These are phyloP conservation scores for Sanghuangporus baumii DNA, from an alignment of 1,284 basidiomycete species.

Conservation along the genomic window DNA sequence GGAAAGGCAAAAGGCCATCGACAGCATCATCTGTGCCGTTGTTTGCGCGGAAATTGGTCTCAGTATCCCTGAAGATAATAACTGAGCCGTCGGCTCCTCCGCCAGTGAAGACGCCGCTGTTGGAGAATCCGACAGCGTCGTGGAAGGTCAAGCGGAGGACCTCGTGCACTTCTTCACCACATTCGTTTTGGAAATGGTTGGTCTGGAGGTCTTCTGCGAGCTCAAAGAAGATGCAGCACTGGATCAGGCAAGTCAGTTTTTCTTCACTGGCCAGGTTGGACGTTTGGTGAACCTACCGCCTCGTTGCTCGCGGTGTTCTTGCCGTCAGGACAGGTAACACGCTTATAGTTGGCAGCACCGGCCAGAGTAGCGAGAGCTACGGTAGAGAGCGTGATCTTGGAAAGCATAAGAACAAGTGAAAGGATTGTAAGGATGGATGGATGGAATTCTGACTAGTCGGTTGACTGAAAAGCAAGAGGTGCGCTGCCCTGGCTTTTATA, in stretches of 20 bases:
- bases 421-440: neutral
- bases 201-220: slow-evolving; percentile 21
- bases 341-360: slow-evolving; percentile 16
- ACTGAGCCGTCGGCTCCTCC: slow-evolving; percentile 19
- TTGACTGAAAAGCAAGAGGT: neutral
- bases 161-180: slow-evolving; percentile 22
- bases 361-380: slow-evolving; percentile 14
- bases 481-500: neutral
- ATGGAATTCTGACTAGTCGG: too few species aligned
- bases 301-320: slow-evolving; percentile 16
- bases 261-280: neutral
- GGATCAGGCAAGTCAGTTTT: neutral
- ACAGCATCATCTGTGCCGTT: slow-evolving; percentile 27
- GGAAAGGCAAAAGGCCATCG: slow-evolving; percentile 24
- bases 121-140: slow-evolving; percentile 24
- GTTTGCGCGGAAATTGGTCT: slow-evolving; percentile 23
- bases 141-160: slow-evolving; percentile 24
- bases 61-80: slow-evolving; percentile 17
- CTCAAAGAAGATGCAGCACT: slow-evolving; percentile 22
- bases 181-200: slow-evolving; percentile 19
- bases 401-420: slow-evolving; percentile 6
- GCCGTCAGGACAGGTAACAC: slow-evolving; percentile 21
- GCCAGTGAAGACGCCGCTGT: slow-evolving; percentile 11
- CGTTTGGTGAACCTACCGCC: slow-evolving; percentile 8
- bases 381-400: slow-evolving; percentile 8